Evolutionary conservation across 306 rosid genomes (phyloP).

Genomic region (Psophocarpus tetragonolobus): DNA sequence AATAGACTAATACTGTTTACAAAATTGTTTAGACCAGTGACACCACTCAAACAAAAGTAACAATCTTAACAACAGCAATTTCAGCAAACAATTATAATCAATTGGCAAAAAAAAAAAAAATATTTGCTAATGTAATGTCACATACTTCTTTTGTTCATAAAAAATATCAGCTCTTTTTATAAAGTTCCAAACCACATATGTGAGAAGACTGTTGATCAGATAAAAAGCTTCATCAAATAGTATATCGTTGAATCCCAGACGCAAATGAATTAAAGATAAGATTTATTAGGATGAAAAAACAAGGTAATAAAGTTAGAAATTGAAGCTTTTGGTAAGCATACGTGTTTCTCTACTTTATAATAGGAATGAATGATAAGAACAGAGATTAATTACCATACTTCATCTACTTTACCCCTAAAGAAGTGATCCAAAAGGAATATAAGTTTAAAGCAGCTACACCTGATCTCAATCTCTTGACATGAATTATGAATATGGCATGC

Average conservation of each 20-base stretch:
- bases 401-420: not conserved
- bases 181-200: slow-evolving; percentile 29
- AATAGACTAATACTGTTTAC: not conserved
- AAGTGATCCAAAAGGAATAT: not conserved
- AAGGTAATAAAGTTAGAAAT: not conserved
- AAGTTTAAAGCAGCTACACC: slow-evolving; percentile 17
- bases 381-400: not conserved
- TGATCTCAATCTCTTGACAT: slow-evolving; percentile 24
- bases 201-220: slow-evolving; percentile 30
- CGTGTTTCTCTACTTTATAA: not conserved
- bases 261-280: slow-evolving; percentile 1
- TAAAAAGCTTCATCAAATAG: slow-evolving; percentile 32
- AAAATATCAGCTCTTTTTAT: slow-evolving; percentile 23
- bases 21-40: slow-evolving; percentile 22
- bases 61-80: not conserved
- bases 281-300: slow-evolving; percentile 7
- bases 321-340: not conserved
- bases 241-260: slow-evolving; percentile 27
- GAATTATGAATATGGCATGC: slow-evolving; percentile 36
- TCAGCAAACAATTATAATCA: slow-evolving; percentile 27
- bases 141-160: slow-evolving; percentile 27
- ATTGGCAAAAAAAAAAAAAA: slow-evolving; percentile 2
- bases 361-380: not conserved
- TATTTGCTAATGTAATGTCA: slow-evolving; percentile 16
- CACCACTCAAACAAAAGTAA: slow-evolving; percentile 36